Base-by-base conservation (phyloP, 768 basidiomycete genomes). In the Chlorophyllum brunneum region DNA sequence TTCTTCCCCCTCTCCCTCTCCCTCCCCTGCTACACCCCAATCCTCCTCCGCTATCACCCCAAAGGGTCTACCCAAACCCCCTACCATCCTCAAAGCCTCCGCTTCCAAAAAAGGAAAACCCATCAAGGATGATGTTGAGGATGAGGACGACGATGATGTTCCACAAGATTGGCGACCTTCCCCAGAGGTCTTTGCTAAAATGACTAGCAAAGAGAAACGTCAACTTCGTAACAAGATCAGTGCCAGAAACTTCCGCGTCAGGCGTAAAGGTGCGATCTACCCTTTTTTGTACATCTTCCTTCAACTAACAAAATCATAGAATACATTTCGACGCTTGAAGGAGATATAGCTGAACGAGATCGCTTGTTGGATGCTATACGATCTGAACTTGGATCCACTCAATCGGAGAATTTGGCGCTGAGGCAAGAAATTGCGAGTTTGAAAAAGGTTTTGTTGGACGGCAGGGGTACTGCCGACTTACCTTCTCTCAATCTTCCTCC, bases 141-240 rank as follows among this genome's bases (percentile, higher is more conserved):
- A 71, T 6, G 73, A 75, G 7, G 75, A 78, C 33, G 74, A 79
- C 4, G 77, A 81, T 39, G 79, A 80, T 22, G 66, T 83, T 4
- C 76, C 83, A 13, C 86, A 86, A 27, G 88, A 92, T 59, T 92
- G 90, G 88, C 79, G 90, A 43, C 92, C 91, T 6, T 79, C 83
- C 3, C 87, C 93, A 0, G 95, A 97, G 58, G 93, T 94, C 56
- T 97, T 98, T 73, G 86, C 90, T 64, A 98, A 92, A 68, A 88
- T 99, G 81, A 83, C 83, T 4, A 87, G 85, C 62, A 98, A 95
- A 72, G 95, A 98, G 74, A 98, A 98, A 70, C 74, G 97, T 7
- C 95, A 98, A 67, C 73, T 98, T 37, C 68, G 95, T 45, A 99
- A 99, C 74, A 99, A 99, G 83, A 93, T 98, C 60, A 88, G 85